Evolutionary conservation across 2,329 filamentous ascomycete species (phyloP).

Genomic region (Aspergillus quadrilineatus): DNA sequence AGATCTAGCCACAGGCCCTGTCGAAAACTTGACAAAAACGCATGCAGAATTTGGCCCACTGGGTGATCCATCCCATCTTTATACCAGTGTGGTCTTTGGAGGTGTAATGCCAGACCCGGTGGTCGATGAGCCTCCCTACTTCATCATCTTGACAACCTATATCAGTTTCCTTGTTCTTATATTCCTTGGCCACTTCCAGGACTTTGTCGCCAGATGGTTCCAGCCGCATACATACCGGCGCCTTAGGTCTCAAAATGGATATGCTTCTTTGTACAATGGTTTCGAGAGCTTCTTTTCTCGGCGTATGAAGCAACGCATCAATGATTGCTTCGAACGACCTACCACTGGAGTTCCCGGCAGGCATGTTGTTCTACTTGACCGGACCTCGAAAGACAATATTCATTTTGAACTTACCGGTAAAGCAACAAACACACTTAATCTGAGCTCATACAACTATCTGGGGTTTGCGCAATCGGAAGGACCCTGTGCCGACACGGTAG

Average conservation of each 20-base stretch:
- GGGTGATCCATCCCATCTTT: slow-evolving; percentile 72
- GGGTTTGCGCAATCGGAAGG: slow-evolving; percentile 95
- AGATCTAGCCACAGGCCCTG: slow-evolving; percentile 55
- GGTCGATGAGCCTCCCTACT: slow-evolving; percentile 91
- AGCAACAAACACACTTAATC: slow-evolving; percentile 86
- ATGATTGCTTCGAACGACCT: slow-evolving; percentile 89
- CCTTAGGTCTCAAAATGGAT: slow-evolving; percentile 76
- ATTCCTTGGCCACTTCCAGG: slow-evolving; percentile 84
- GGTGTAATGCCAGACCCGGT: slow-evolving; percentile 73
- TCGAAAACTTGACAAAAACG: slow-evolving; percentile 66
- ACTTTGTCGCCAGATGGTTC: slow-evolving; percentile 93
- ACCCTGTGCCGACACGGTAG: slow-evolving; percentile 86
- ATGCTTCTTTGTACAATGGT: slow-evolving; percentile 89
- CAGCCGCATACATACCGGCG: slow-evolving; percentile 77
- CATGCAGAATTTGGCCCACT: slow-evolving; percentile 89
- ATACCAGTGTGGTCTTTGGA: slow-evolving; percentile 79
- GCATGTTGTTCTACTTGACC: slow-evolving; percentile 85
- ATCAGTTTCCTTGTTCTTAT: slow-evolving; percentile 94
- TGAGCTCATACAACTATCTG: slow-evolving; percentile 98
- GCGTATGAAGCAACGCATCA: slow-evolving; percentile 83
- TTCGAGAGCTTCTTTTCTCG: slow-evolving; percentile 97
- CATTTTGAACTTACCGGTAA: slow-evolving; percentile 83
- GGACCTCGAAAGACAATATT: slow-evolving; percentile 81
- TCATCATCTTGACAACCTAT: slow-evolving; percentile 90
- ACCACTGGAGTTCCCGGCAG: slow-evolving; percentile 88